Conservation (phyloP, 495 filamentous ascomycete genomes). For the Durotheca rogersii region DNA sequence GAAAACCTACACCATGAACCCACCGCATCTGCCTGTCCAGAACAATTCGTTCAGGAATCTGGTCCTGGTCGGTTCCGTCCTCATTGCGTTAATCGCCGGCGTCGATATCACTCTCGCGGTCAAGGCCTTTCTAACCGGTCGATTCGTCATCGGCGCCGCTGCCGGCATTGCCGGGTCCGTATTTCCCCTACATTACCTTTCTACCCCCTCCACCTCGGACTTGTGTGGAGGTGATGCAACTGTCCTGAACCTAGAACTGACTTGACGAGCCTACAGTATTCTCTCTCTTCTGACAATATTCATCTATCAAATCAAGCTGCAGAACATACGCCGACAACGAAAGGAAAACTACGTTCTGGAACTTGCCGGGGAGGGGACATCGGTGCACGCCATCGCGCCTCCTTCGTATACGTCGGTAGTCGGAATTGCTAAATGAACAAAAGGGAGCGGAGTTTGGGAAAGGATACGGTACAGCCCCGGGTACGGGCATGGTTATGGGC, state of each 20-base stretch:
- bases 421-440: not conserved
- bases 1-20: not conserved
- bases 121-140: not conserved
- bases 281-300: conserved; percentile 1
- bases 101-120: conserved; percentile 11
- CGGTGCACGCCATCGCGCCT: not conserved
- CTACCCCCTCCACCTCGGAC: no score
- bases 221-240: not conserved
- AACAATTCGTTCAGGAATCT: not conserved
- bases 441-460: not conserved
- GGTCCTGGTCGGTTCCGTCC: not conserved
- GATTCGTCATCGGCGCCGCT: not conserved
- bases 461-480: not conserved
- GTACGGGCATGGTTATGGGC: no score
- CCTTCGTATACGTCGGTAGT: conserved; percentile 10
- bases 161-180: conserved; percentile 3
- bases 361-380: conserved; percentile 2
- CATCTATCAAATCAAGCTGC: conserved; percentile 4
- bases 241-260: not conserved
- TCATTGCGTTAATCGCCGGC: not conserved
- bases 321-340: not conserved
- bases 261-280: not conserved
- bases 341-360: conserved; percentile 8
- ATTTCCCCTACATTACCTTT: not conserved
- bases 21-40: not conserved